Conservation (phyloP, 371 early-diverging fungal species). For the Mucor saturninus region DNA sequence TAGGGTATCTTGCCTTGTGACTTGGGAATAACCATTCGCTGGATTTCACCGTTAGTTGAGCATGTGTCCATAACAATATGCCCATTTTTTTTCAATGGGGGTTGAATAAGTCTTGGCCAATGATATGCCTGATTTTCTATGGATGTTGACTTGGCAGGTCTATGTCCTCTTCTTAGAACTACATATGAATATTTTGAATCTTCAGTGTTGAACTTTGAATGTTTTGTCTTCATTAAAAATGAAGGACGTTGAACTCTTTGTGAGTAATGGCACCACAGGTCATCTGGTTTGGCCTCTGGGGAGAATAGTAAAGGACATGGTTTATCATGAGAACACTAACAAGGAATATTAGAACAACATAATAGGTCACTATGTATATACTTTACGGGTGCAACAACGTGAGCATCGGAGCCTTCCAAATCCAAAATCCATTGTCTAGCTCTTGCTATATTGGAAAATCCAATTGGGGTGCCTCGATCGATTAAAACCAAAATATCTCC, state of each 20-base stretch:
- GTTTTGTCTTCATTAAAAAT: constrained; percentile 79
- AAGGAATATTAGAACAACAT: background rate
- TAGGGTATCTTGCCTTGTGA: constrained; percentile 78
- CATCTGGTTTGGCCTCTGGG: constrained; percentile 45
- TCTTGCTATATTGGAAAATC: constrained; percentile 70
- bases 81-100: constrained; percentile 77
- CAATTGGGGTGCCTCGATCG: constrained; percentile 87
- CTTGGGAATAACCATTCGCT: constrained; percentile 76
- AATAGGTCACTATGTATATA: background rate
- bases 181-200: constrained; percentile 84
- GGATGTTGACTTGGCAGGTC: constrained; percentile 46
- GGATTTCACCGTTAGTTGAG: constrained; percentile 60
- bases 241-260: constrained; percentile 78
- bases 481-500: constrained; percentile 79
- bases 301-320: constrained; percentile 70
- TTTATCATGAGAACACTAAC: constrained; percentile 77
- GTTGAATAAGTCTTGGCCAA: constrained; percentile 77
- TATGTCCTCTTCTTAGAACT: constrained; percentile 69
- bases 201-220: constrained; percentile 70
- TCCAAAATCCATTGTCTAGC: constrained; percentile 76
- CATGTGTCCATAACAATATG: constrained; percentile 81
- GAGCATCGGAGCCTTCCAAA: constrained; percentile 39
- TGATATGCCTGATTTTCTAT: constrained; percentile 55
- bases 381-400: constrained; percentile 74
- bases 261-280: constrained; percentile 85